phyloP scores from a whole-genome alignment of 768 basidiomycete genomes.

The Lentinula sp. region DNA sequence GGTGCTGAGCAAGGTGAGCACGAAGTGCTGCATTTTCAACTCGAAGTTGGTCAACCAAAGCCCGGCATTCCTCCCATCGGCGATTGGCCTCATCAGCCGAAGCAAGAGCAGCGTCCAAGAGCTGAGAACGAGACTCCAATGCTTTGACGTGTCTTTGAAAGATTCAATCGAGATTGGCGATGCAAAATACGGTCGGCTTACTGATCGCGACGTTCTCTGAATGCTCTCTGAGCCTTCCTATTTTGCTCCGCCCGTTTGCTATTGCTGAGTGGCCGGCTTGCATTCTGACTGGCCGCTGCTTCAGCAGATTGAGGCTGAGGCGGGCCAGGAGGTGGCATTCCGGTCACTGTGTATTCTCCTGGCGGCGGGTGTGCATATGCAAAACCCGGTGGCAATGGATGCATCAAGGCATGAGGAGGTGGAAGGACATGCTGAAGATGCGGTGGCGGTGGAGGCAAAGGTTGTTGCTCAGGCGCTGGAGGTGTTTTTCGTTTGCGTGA shows the following conservation, averaged over 20 bases:
- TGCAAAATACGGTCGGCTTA: conserved; percentile 31
- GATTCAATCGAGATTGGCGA: conserved; percentile 9
- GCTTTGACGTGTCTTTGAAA: conserved; percentile 72
- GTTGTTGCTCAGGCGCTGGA: conserved; percentile 29
- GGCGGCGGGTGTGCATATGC: conserved; percentile 29
- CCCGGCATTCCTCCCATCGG: conserved; percentile 88
- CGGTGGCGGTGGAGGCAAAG: conserved; percentile 23
- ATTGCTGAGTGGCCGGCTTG: conserved; percentile 58
- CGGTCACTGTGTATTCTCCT: conserved; percentile 50
- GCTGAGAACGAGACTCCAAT: conserved; percentile 78
- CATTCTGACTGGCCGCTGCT: conserved; percentile 17
- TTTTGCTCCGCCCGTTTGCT: conserved; percentile 94
- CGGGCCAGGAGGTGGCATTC: conserved; percentile 31
- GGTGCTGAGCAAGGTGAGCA: conserved; percentile 51
- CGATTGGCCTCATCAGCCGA: conserved; percentile 86
- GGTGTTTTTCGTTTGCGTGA: conserved; percentile 69
- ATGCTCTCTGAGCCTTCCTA: conserved; percentile 88
- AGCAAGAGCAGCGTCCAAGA: conserved; percentile 80
- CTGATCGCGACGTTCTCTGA: conserved; percentile 87
- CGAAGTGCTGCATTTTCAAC: conserved; percentile 78
- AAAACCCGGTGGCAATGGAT: conserved; percentile 41
- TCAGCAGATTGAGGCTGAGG: conserved; percentile 16
- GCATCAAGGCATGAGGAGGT: conserved; percentile 49
- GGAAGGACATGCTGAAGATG: conserved; percentile 50
- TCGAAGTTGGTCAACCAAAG: conserved; percentile 80